Evolutionary conservation across 768 basidiomycete genomes (phyloP).

Genomic region (Calvatia gigantea): DNA sequence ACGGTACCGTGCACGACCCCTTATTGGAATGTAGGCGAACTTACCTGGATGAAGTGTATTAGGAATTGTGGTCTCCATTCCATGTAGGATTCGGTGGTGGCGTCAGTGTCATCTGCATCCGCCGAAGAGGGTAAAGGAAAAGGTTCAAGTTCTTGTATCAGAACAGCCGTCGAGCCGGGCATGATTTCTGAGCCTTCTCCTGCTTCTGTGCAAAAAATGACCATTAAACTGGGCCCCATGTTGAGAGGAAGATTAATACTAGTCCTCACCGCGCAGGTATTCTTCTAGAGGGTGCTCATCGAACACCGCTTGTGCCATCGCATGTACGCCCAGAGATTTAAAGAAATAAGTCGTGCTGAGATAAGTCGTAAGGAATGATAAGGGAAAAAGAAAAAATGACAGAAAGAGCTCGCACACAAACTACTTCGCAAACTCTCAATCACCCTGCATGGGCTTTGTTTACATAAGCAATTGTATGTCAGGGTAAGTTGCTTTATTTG

Average conservation of each 20-base stretch:
- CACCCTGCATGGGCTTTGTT: constrained; percentile 7
- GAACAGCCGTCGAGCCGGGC: constrained; percentile 48
- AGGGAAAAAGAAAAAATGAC: background rate
- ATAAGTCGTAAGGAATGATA: constrained; percentile 8
- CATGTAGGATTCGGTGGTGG: constrained; percentile 21
- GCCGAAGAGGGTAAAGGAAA: constrained; percentile 18
- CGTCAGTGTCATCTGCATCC: constrained; percentile 21
- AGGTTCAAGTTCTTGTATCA: constrained; percentile 36
- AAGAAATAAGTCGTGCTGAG: constrained; percentile 6
- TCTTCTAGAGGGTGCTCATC: constrained; percentile 74
- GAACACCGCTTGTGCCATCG: constrained; percentile 77
- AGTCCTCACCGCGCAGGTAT: constrained; percentile 59
- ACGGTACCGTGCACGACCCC: background rate
- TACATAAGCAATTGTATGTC: constrained; percentile 11
- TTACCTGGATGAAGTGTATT: constrained; percentile 36
- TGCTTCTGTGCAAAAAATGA: constrained; percentile 38
- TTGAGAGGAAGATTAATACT: background rate
- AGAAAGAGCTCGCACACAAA: background rate
- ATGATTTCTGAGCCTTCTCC: constrained; percentile 52
- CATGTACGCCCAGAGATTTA: constrained; percentile 12
- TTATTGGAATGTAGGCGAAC: constrained; percentile 14
- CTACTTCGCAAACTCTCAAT: background rate
- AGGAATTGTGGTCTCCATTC: constrained; percentile 38
- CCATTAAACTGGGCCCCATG: background rate
- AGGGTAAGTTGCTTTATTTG: too few relatives aligned